Evolutionary conservation across 2,329 filamentous ascomycete genomes (phyloP).

Genomic region (Berkeleyomyces rouxiae): DNA sequence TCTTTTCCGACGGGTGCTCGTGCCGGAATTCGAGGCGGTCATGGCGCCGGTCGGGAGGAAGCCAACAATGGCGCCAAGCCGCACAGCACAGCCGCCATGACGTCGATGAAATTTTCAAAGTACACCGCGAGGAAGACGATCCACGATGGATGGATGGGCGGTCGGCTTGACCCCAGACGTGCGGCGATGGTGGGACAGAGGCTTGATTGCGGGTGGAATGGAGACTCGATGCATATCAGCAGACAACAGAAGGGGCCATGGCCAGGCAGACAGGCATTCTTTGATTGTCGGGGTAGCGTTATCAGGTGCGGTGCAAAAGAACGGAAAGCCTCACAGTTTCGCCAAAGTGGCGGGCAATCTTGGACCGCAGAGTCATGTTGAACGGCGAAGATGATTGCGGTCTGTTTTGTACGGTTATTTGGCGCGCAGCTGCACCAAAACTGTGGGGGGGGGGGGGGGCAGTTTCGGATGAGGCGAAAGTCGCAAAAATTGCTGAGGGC

Average conservation of each 20-base stretch:
- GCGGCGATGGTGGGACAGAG: not conserved
- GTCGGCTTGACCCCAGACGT: not conserved
- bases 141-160: not conserved
- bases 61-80: too few relatives aligned
- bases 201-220: not conserved
- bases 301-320: constrained; percentile 14
- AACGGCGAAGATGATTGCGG: not conserved
- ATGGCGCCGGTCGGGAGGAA: too few relatives aligned
- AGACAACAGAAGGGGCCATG: not conserved
- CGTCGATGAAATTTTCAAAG: not conserved
- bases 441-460: too few relatives aligned
- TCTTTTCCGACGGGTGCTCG: not conserved
- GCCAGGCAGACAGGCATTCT: not conserved
- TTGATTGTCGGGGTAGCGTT: not conserved
- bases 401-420: not conserved
- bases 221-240: not conserved
- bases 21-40: too few relatives aligned
- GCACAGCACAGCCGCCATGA: not conserved
- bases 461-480: not conserved
- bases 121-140: not conserved
- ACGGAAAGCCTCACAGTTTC: constrained; percentile 25
- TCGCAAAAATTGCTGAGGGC: not conserved
- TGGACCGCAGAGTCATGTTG: constrained; percentile 19
- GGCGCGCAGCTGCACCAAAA: not conserved
- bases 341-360: constrained; percentile 32